A percentile compares a stretch with the other conserved stretches of the same genome.
These are phyloP conservation scores for Curvularia verruculosa DNA, from an alignment of 2,329 filamentous ascomycete species.

Conservation along the genomic window DNA sequence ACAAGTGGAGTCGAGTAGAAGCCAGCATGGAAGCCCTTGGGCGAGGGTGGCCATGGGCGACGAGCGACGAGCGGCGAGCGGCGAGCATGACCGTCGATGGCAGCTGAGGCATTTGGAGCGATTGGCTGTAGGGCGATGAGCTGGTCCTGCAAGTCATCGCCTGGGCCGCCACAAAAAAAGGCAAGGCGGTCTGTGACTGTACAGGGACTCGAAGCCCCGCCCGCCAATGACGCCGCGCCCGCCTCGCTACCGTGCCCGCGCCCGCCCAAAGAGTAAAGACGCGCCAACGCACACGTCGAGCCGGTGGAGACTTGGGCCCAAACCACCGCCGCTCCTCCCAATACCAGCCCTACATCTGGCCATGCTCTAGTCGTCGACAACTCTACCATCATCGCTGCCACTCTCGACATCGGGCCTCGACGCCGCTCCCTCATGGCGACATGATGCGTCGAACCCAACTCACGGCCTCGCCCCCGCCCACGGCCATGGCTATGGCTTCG, in stretches of 20 bases:
- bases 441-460: constrained; percentile 47
- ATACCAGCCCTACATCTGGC: constrained; percentile 26
- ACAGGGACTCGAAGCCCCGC: constrained; percentile 14
- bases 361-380: constrained; percentile 21
- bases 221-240: constrained; percentile 21
- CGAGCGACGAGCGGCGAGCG: constrained; percentile 16
- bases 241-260: constrained; percentile 19
- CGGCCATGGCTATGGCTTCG: constrained; percentile 46
- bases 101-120: constrained; percentile 29
- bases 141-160: constrained; percentile 35
- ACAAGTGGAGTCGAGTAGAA: constrained; percentile 15
- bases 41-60: no score
- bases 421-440: constrained; percentile 32
- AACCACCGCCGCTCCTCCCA: constrained; percentile 24
- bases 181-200: constrained; percentile 23
- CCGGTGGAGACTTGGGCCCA: constrained; percentile 25
- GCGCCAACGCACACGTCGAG: constrained; percentile 32
- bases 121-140: constrained; percentile 24
- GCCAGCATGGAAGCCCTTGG: no score
- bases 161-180: constrained; percentile 9
- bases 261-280: constrained; percentile 20
- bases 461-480: constrained; percentile 64
- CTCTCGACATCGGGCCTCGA: constrained; percentile 14
- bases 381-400: constrained; percentile 3
- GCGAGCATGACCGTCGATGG: constrained; percentile 23